Evolutionary conservation across 495 filamentous ascomycete genomes (phyloP).

Genomic region (Hypoxylon fuscum): DNA sequence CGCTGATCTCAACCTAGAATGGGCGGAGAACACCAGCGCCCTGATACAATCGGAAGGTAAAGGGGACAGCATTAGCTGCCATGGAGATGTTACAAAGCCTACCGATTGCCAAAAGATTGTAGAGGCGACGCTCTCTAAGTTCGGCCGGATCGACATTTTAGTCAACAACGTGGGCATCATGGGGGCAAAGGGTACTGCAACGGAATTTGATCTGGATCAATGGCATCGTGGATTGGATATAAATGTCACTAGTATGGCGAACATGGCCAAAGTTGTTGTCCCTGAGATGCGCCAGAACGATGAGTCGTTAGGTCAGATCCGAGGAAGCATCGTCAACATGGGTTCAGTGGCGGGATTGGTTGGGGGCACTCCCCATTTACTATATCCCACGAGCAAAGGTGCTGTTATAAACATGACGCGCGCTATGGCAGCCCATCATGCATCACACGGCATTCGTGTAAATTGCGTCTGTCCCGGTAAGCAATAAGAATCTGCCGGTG

Average conservation of each 20-base stretch:
- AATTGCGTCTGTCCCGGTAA: slow-evolving; percentile 69
- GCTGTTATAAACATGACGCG: slow-evolving; percentile 67
- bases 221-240: slow-evolving; percentile 64
- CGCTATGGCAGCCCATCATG: slow-evolving; percentile 68
- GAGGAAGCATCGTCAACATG: slow-evolving; percentile 66
- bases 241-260: slow-evolving; percentile 68
- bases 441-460: slow-evolving; percentile 60
- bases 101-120: slow-evolving; percentile 57
- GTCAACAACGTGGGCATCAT: slow-evolving; percentile 66
- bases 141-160: slow-evolving; percentile 63
- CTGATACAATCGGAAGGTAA: slow-evolving; percentile 50
- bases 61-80: slow-evolving; percentile 50
- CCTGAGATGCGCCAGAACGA: slow-evolving; percentile 63
- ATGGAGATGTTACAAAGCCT: slow-evolving; percentile 60
- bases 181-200: slow-evolving; percentile 62
- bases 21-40: slow-evolving; percentile 58
- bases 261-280: slow-evolving; percentile 64
- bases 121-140: slow-evolving; percentile 47
- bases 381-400: slow-evolving; percentile 70
- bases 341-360: slow-evolving; percentile 63
- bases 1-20: slow-evolving; percentile 57
- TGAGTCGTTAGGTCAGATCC: slow-evolving; percentile 28
- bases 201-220: slow-evolving; percentile 61
- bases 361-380: slow-evolving; percentile 65
- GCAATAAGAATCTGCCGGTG: too few species aligned